phyloP scores from a whole-genome alignment of 352 stramenopile species.

The Pythium insidiosum region DNA sequence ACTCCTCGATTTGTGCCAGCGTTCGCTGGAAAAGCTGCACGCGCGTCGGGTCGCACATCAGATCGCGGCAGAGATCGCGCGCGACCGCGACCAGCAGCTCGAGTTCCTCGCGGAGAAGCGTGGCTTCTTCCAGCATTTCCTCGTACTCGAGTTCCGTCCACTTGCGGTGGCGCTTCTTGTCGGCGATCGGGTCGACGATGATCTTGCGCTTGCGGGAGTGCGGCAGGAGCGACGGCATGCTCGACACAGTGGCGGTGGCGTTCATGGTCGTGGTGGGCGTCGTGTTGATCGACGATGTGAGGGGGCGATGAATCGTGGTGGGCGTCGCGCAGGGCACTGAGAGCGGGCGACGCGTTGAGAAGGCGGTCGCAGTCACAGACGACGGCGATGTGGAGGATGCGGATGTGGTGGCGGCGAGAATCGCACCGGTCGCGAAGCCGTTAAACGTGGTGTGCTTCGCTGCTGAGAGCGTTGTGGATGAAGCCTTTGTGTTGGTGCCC shows the following conservation, averaged over 20 bases:
- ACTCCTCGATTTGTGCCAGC: conserved; percentile 34
- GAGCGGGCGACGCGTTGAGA: too few relatives aligned
- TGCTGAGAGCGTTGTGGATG: too few relatives aligned
- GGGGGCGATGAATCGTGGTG: neutral
- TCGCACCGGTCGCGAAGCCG: too few relatives aligned
- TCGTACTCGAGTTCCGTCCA: conserved; percentile 72
- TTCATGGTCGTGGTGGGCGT: conserved; percentile 3
- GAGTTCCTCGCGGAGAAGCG: conserved; percentile 56
- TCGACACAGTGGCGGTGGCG: conserved; percentile 2
- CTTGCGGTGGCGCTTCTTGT: conserved; percentile 40
- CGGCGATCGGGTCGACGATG: conserved; percentile 8
- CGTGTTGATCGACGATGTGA: conserved; percentile 3
- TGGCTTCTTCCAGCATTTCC: conserved; percentile 61
- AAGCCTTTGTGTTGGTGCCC: too few relatives aligned
- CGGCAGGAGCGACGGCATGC: neutral
- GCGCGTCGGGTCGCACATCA: conserved; percentile 23
- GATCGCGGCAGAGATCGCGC: conserved; percentile 43
- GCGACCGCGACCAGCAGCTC: conserved; percentile 57
- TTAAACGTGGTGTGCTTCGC: too few relatives aligned
- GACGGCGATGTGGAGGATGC: too few relatives aligned
- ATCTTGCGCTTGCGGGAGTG: conserved; percentile 20
- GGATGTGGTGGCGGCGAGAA: too few relatives aligned
- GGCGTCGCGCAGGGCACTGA: too few relatives aligned
- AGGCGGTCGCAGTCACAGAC: too few relatives aligned
- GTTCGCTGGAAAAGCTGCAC: conserved; percentile 21